These are phyloP conservation scores for Scedosporium aurantiacum DNA, from an alignment of 2,329 filamentous ascomycete species.

Conservation along the genomic window DNA sequence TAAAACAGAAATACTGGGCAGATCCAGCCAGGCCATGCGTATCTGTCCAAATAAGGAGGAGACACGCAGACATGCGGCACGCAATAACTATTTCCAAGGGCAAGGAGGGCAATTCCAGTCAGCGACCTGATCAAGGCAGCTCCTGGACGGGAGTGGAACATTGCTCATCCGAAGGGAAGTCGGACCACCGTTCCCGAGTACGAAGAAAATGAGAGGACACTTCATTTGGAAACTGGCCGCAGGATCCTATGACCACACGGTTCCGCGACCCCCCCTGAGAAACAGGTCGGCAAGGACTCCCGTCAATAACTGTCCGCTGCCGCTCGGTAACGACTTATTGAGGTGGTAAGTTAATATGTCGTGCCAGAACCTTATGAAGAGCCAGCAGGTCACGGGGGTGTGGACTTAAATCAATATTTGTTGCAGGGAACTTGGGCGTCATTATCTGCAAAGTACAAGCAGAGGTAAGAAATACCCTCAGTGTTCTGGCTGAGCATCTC, in stretches of 20 bases:
- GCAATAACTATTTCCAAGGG: background rate
- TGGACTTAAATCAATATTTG: background rate
- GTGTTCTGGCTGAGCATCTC: background rate
- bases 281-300: conserved; percentile 4
- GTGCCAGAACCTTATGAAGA: background rate
- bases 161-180: conserved; percentile 5
- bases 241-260: background rate
- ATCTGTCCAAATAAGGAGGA: background rate
- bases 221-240: conserved; percentile 3
- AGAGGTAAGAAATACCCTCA: no score
- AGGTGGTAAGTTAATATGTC: conserved; percentile 4
- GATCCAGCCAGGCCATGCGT: background rate
- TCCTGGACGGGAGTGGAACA: background rate
- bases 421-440: background rate
- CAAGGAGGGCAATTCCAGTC: background rate
- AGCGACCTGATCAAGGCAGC: no score
- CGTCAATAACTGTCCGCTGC: conserved; percentile 6
- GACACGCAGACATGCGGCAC: background rate
- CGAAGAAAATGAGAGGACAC: background rate
- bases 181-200: conserved; percentile 2
- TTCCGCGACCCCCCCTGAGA: conserved; percentile 1
- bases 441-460: background rate
- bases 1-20: background rate
- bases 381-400: conserved; percentile 1
- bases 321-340: background rate